Conservation (phyloP, 169 alveolate species). For the Amoebophrya sp. region DNA sequence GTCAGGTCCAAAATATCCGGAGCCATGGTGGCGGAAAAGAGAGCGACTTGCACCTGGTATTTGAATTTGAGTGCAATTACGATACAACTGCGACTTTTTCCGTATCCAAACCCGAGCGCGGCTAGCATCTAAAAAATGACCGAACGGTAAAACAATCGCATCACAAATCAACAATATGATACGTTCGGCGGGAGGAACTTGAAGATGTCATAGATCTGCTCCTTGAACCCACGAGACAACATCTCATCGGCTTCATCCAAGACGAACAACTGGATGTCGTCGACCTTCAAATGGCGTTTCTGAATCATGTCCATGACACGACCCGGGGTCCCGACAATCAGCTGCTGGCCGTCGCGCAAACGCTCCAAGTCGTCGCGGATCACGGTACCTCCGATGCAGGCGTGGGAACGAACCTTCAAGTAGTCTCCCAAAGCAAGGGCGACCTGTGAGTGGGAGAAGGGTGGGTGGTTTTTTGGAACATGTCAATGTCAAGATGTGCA, state of each 20-base stretch:
- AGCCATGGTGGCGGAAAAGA: constrained; percentile 97
- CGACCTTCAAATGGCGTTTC: constrained; percentile 57
- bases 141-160: background rate
- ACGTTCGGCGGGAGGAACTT: constrained; percentile 45
- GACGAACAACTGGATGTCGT: constrained; percentile 84
- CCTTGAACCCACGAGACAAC: constrained; percentile 95
- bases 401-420: constrained; percentile 72
- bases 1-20: constrained; percentile 90
- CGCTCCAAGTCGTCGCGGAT: constrained; percentile 93
- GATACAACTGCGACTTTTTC: too few relatives aligned
- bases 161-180: too few relatives aligned
- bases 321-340: constrained; percentile 99
- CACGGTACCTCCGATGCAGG: constrained; percentile 98
- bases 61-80: background rate
- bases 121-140: background rate
- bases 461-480: too few relatives aligned
- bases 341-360: constrained; percentile 94
- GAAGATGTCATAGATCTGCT: constrained; percentile 55
- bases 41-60: constrained; percentile 56
- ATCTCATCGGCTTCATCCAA: constrained; percentile 99
- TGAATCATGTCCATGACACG: constrained; percentile 96
- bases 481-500: too few relatives aligned
- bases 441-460: constrained; percentile 43
- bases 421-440: constrained; percentile 65
- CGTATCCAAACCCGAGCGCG: too few relatives aligned